These are phyloP conservation scores for Huntiella savannae DNA, from an alignment of 2,329 filamentous ascomycete genomes.

Conservation along the genomic window DNA sequence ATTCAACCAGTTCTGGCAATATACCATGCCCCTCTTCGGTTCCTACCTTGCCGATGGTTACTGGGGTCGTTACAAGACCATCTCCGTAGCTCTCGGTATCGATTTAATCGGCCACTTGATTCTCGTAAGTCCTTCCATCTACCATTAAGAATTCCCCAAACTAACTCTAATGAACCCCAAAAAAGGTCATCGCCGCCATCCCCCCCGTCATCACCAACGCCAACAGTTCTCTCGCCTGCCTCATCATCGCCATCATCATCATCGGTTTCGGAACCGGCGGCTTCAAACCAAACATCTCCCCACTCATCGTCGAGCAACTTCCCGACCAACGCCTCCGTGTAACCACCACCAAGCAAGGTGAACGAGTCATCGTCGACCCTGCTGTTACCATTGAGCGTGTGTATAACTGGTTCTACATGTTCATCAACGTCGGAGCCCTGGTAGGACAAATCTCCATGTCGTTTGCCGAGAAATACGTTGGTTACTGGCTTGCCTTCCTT, in stretches of 20 bases:
- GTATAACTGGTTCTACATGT: constrained; percentile 52
- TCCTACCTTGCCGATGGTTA: constrained; percentile 34
- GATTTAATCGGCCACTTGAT: constrained; percentile 49
- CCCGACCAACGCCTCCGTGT: constrained; percentile 34
- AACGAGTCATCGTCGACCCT: constrained; percentile 47
- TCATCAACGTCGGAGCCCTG: constrained; percentile 53
- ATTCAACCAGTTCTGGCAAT: constrained; percentile 41
- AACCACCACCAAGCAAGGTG: constrained; percentile 31
- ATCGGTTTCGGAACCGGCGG: constrained; percentile 48
- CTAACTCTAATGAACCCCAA: too few relatives aligned
- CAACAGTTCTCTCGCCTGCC: constrained; percentile 37
- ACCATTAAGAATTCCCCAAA: neutral
- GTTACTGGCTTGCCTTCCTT: constrained; percentile 53
- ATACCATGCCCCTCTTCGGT: constrained; percentile 38
- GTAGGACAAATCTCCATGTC: constrained; percentile 46
- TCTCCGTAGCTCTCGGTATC: constrained; percentile 39
- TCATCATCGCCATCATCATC: constrained; percentile 38
- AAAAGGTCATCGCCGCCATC: constrained; percentile 37
- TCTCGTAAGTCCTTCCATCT: constrained; percentile 18
- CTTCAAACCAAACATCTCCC: constrained; percentile 57
- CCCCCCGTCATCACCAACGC: constrained; percentile 39
- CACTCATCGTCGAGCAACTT: constrained; percentile 48
- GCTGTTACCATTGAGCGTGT: constrained; percentile 42
- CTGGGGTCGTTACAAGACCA: constrained; percentile 50
- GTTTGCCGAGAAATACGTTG: constrained; percentile 55